These are phyloP conservation scores for Eudorina sp. DNA, from an alignment of 139 green algal species.

Conservation along the genomic window DNA sequence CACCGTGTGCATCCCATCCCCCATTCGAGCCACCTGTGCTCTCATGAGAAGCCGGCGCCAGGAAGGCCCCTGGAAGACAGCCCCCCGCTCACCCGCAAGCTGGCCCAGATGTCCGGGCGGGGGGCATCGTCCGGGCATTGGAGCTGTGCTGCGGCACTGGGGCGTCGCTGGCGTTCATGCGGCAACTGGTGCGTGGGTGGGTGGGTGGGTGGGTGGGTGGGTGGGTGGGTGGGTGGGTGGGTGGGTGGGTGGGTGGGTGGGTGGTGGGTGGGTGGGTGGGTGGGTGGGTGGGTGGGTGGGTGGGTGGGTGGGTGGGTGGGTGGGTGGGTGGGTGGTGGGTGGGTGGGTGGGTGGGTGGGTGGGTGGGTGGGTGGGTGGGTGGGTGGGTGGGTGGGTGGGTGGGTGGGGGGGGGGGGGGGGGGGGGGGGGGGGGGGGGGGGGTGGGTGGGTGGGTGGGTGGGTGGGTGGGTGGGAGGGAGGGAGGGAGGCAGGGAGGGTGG, in stretches of 20 bases:
- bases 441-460: not conserved
- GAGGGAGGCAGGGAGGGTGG: not conserved
- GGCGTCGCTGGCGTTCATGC: constrained; percentile 21
- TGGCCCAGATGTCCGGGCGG: not conserved
- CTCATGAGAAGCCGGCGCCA: no score
- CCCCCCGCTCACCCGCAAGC: no score
- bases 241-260: not conserved
- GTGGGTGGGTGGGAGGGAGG: not conserved
- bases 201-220: not conserved
- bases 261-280: not conserved
- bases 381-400: not conserved
- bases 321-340: no score
- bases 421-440: no score
- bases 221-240: not conserved
- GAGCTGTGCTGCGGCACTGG: constrained; percentile 43
- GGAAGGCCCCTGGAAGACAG: no score
- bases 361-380: not conserved
- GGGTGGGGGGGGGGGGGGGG: not conserved
- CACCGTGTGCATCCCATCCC: no score
- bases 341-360: not conserved
- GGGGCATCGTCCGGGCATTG: not conserved
- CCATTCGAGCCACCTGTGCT: no score
- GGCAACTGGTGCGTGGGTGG: not conserved
- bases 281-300: not conserved
- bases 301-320: no score